Percentiles rank a stretch among this genome's conserved stretches.
Evolutionary conservation across 1,139 yeast genomes (phyloP).

Genomic region (Sugiyamaella paludigena): DNA sequence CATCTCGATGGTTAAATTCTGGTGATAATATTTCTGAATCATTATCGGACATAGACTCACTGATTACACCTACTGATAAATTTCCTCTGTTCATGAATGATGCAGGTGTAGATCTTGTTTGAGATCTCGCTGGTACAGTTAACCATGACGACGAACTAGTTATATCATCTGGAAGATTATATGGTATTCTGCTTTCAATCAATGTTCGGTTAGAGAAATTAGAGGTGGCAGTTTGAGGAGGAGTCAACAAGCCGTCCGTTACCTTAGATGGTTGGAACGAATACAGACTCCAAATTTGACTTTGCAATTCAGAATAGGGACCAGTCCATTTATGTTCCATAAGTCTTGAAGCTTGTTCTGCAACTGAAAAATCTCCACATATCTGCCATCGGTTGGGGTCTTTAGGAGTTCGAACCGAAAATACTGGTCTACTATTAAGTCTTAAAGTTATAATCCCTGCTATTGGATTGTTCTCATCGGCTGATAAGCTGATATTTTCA

Average conservation of each 20-base stretch:
- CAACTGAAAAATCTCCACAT: constrained; percentile 35
- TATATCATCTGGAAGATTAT: not conserved
- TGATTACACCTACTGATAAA: not conserved
- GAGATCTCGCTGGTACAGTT: constrained; percentile 14
- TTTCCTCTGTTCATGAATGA: not conserved
- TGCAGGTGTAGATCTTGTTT: constrained; percentile 22
- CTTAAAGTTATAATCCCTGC: constrained; percentile 27
- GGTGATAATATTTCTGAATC: constrained; percentile 4
- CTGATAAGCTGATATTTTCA: constrained; percentile 20
- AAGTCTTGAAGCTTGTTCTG: constrained; percentile 29
- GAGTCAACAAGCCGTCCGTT: constrained; percentile 17
- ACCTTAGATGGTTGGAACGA: constrained; percentile 27
- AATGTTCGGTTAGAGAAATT: not conserved
- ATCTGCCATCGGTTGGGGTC: constrained; percentile 26
- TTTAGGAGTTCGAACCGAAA: constrained; percentile 25
- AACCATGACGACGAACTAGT: not conserved
- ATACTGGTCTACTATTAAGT: constrained; percentile 27
- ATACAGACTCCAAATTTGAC: constrained; percentile 24
- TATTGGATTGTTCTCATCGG: constrained; percentile 12
- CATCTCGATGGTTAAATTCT: no score
- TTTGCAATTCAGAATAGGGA: constrained; percentile 21
- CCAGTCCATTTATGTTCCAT: constrained; percentile 32
- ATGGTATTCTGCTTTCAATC: not conserved
- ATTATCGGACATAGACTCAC: constrained; percentile 8
- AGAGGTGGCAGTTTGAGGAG: constrained; percentile 17